These are phyloP conservation scores for Rutstroemia sp. DNA, from an alignment of 2,329 filamentous ascomycete genomes.

Conservation along the genomic window DNA sequence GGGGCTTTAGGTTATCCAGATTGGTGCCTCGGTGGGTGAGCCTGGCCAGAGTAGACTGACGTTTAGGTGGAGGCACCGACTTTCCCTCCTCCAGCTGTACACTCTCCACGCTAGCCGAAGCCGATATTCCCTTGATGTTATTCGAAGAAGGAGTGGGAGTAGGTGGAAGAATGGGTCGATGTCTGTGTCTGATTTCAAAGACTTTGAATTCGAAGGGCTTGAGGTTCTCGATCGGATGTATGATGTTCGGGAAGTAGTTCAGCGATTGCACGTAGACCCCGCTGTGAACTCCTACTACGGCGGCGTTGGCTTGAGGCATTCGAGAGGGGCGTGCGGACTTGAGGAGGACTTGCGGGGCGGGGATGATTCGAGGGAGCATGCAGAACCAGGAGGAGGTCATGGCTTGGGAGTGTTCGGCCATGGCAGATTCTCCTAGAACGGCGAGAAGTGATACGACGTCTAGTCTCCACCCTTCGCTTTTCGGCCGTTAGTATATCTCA, in stretches of 20 bases:
- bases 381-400: conserved; percentile 52
- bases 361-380: conserved; percentile 51
- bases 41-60: conserved; percentile 13
- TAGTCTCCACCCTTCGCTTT: conserved; percentile 41
- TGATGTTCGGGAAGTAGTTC: conserved; percentile 55
- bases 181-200: conserved; percentile 39
- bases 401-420: conserved; percentile 49
- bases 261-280: conserved; percentile 47
- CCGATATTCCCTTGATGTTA: neutral
- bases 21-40: conserved; percentile 14
- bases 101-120: neutral
- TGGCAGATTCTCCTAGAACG: conserved; percentile 53
- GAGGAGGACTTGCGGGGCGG: conserved; percentile 55
- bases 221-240: conserved; percentile 46
- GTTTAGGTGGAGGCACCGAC: neutral
- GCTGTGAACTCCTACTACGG: conserved; percentile 51
- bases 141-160: neutral
- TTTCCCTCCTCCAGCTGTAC: conserved; percentile 9
- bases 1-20: conserved; percentile 35
- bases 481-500: neutral
- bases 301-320: conserved; percentile 47
- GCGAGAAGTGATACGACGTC: conserved; percentile 57
- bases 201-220: conserved; percentile 42
- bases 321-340: conserved; percentile 46
- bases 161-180: neutral